Conservation (phyloP, 805 yeast genomes). For the Priceomyces fermenticarens region DNA sequence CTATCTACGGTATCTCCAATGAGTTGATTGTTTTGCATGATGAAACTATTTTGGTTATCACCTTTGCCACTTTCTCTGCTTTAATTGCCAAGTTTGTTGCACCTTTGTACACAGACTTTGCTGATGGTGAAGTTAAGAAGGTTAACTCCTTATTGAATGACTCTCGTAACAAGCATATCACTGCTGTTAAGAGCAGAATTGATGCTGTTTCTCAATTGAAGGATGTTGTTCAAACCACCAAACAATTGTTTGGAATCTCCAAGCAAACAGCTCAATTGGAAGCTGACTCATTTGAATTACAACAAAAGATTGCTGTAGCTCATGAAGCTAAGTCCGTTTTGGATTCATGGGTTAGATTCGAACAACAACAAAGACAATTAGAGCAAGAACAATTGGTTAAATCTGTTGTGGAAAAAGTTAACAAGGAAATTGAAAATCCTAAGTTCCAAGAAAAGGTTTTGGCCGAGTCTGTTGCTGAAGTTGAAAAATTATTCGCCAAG, state of each 20-base stretch:
- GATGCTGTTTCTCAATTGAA: constrained; percentile 82
- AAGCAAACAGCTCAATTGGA: constrained; percentile 96
- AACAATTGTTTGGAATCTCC: constrained; percentile 87
- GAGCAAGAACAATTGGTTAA: constrained; percentile 92
- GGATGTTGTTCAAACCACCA: constrained; percentile 89
- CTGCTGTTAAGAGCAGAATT: constrained; percentile 91
- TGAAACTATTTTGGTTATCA: constrained; percentile 80
- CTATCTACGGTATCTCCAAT: constrained; percentile 89
- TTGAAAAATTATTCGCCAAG: constrained; percentile 77
- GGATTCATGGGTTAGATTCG: constrained; percentile 99
- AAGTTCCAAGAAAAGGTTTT: constrained; percentile 92
- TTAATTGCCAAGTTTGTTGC: constrained; percentile 84
- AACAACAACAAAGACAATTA: constrained; percentile 90
- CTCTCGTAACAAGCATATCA: constrained; percentile 86
- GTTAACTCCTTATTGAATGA: constrained; percentile 79
- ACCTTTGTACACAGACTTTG: constrained; percentile 93
- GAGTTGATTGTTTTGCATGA: constrained; percentile 91
- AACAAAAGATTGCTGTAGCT: constrained; percentile 86
- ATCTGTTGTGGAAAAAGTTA: constrained; percentile 83
- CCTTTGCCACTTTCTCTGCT: constrained; percentile 74
- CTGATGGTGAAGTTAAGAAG: constrained; percentile 78
- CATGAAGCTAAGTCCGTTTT: constrained; percentile 90
- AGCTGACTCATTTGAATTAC: constrained; percentile 89
- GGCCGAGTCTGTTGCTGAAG: constrained; percentile 86
- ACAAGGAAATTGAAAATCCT: constrained; percentile 77